Percentiles rank a stretch among this genome's conserved stretches.
phyloP scores from a whole-genome alignment of 129 eudicot species.

The Chrysanthemum seticuspe region DNA sequence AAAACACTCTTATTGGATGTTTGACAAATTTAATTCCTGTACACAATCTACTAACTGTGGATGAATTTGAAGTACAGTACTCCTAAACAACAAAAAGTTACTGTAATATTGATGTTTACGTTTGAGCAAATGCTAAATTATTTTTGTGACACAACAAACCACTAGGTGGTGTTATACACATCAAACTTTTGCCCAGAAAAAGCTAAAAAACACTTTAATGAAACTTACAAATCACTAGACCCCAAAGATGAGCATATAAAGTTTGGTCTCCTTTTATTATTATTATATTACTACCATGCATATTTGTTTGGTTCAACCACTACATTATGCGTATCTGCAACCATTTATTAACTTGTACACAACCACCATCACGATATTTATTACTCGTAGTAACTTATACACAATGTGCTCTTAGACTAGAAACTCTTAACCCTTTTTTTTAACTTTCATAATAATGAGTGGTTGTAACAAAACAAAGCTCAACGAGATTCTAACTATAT shows the following conservation, averaged over 20 bases:
- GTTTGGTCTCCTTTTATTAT: not conserved
- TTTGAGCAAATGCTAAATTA: slow-evolving; percentile 22
- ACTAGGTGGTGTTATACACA: slow-evolving; percentile 20
- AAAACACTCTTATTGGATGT: too few species aligned
- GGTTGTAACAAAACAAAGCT: too few species aligned
- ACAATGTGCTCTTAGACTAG: too few species aligned
- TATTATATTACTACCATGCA: slow-evolving; percentile 11
- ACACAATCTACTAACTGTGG: not conserved
- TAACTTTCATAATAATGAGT: too few species aligned
- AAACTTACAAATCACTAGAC: slow-evolving; percentile 20
- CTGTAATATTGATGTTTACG: slow-evolving; percentile 13
- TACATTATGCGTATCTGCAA: not conserved
- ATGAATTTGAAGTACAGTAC: not conserved
- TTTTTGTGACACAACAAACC: slow-evolving; percentile 10
- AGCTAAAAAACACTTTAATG: slow-evolving; percentile 14
- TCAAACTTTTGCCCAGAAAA: slow-evolving; percentile 5
- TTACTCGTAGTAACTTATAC: too few species aligned
- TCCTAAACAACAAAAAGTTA: not conserved
- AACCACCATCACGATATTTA: too few species aligned
- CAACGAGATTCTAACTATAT: too few species aligned
- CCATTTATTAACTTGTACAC: too few species aligned
- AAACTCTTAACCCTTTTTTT: too few species aligned
- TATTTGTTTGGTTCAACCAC: slow-evolving; percentile 30
- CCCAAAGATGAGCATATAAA: slow-evolving; percentile 15
- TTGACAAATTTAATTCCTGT: not conserved